Base-by-base conservation (phyloP, 495 filamentous ascomycete genomes). In the Terfezia claveryi region DNA sequence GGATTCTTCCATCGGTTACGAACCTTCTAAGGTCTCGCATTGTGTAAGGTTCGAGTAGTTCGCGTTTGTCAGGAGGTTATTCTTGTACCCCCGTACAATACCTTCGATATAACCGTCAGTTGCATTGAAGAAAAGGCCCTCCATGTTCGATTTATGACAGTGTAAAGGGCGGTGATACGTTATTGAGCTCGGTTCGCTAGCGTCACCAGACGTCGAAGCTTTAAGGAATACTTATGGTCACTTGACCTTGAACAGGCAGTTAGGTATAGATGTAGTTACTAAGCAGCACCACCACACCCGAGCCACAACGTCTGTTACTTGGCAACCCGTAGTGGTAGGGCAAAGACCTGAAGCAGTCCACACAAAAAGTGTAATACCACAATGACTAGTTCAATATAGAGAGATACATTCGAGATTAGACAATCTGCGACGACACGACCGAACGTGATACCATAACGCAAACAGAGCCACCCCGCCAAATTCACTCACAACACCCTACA, bases 21-120 rank as follows among this genome's bases (percentile, higher is more conserved):
- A 20, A 89, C 91, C 91, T 72, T 98, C 91, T 61, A 98, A 89
- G 51, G 80, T 93, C 70, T 98, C 91, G 80, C 91, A 99, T 79
- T 99, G 91, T 58, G 80, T 91, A 68, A 99, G 73, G 74, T 96
- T 96, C 69, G 73, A 77, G 72, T 99, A 99, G 74, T 89, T 91
- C 69, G 85, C 77, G 70, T 81, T 70, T 55, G 80, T 96, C 62
- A 99, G 77, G 59, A 99, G 82, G 62, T 77, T 77, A 70, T 99
- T 96, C 66, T 89, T 83, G 73, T 96, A 96, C 53, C 91, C 92
- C 61, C 92, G 82, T 58, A 95, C 85, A 67, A 98, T 82, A 68
- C 91, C 91, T 69, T 98, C 91, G 66, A 96, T 81, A 70, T 89
- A 96, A 81, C 91, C 91, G 73, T 85, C 84, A 66, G 91, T 87